These are phyloP conservation scores for Wickerhamomyces ciferrii DNA, from an alignment of 805 yeast species.

Conservation along the genomic window DNA sequence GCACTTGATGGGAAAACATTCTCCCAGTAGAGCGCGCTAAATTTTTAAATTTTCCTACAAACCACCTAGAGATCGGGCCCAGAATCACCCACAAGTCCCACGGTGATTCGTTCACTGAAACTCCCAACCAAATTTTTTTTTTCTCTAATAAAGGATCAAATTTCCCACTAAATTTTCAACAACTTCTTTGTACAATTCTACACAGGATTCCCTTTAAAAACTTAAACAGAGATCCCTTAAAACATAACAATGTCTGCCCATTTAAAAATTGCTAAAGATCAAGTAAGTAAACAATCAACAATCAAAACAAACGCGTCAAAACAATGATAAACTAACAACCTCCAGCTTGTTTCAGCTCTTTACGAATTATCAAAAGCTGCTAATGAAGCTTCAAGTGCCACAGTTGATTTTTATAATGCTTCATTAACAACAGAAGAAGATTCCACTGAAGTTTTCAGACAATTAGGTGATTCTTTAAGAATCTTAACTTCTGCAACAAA, in stretches of 20 bases:
- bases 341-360: conserved; percentile 67
- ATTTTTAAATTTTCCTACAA: too few species aligned
- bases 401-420: conserved; percentile 68
- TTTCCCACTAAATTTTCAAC: too few species aligned
- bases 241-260: neutral
- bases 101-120: too few species aligned
- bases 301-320: neutral
- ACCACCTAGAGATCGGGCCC: too few species aligned
- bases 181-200: too few species aligned
- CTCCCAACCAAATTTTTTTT: too few species aligned
- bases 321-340: neutral
- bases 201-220: too few species aligned
- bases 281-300: neutral
- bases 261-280: neutral
- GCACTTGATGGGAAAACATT: too few species aligned
- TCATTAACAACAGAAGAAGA: conserved; percentile 42
- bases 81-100: too few species aligned
- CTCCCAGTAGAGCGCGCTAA: too few species aligned
- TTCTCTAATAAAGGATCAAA: too few species aligned
- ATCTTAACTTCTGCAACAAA: conserved; percentile 31
- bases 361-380: conserved; percentile 86
- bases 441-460: conserved; percentile 38
- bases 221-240: neutral
- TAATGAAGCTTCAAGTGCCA: conserved; percentile 74
- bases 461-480: conserved; percentile 35